Evolutionary conservation across 2,329 filamentous ascomycete genomes (phyloP), one percentile per base, ranked within the genome.

Genomic region (Fusarium brachygibbosum): DNA sequence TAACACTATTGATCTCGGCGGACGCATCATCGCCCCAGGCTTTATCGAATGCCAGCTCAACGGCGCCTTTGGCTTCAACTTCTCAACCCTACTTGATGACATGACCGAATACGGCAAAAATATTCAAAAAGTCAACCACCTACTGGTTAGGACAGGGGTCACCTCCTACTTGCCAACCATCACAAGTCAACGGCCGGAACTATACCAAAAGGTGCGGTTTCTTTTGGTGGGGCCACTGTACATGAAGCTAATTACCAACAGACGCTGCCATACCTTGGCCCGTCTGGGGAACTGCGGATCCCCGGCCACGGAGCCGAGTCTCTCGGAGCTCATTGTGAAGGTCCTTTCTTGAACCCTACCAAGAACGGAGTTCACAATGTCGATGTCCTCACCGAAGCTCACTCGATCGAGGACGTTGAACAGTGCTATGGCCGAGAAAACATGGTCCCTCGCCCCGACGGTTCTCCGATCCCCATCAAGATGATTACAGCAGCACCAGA

Each of bases 21-120:
- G 93, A 61, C 93, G 93, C 73, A 95, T 97, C 70, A 78, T 98
- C 21, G 89, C 92, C 1, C 93, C 94, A 0, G 94, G 94, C 28
- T 86, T 98, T 76, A 96, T 98, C 73, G 94, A 98, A 71, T 91
- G 91, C 53, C 94, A 98, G 79, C 89, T 98, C 72, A 98, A 98
- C 75, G 94, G 94, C 48, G 94, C 92, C 12, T 95, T 94, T 75
- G 94, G 94, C 58, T 97, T 97, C 83, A 95, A 97, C 82, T 97
- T 97, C 79, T 96, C 93, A 5, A 88, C 89, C 2, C 84, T 93
- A 12, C 88, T 92, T n/a, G 85, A 90, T 17, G 88, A 91, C 74
- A 88, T 87, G 79, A 81, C 84, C 31, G 84, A 86, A 52, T 97
- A 97, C 74, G 87, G 87, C 60, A 91, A 93, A 78, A 89, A 88